Conservation (phyloP, 192 early-diverging fungal genomes). For the Coemansia sp. region DNA sequence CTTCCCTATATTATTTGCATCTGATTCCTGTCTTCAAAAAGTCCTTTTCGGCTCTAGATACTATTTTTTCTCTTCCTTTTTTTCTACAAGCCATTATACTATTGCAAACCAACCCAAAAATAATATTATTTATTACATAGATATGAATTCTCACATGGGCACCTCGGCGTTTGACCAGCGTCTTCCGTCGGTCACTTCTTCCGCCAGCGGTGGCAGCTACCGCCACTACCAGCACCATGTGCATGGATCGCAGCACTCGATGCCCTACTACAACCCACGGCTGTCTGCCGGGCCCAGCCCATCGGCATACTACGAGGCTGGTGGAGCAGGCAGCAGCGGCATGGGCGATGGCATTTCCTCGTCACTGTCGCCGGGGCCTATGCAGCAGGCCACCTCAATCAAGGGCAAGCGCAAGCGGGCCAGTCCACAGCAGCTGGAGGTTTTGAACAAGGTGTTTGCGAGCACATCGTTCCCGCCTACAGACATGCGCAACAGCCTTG, state of each 20-base stretch:
- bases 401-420: constrained; percentile 83
- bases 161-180: constrained; percentile 7
- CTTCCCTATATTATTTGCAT: neutral
- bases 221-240: constrained; percentile 7
- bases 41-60: too few relatives aligned
- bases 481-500: constrained; percentile 73
- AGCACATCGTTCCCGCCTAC: constrained; percentile 82
- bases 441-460: constrained; percentile 75
- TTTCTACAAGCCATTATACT: neutral
- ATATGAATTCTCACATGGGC: constrained; percentile 1
- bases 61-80: neutral
- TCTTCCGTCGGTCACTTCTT: neutral
- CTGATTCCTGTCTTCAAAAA: neutral
- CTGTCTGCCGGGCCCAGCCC: neutral
- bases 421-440: constrained; percentile 71
- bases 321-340: neutral
- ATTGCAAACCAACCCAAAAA: neutral
- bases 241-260: constrained; percentile 3
- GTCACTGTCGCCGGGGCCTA: constrained; percentile 9
- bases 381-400: constrained; percentile 15
- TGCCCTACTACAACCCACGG: constrained; percentile 7
- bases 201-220: neutral
- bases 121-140: neutral
- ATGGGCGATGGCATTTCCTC: neutral
- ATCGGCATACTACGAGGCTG: neutral